phyloP scores from a whole-genome alignment of 2,329 filamentous ascomycete species.

The Amauroascus verrucosus region DNA sequence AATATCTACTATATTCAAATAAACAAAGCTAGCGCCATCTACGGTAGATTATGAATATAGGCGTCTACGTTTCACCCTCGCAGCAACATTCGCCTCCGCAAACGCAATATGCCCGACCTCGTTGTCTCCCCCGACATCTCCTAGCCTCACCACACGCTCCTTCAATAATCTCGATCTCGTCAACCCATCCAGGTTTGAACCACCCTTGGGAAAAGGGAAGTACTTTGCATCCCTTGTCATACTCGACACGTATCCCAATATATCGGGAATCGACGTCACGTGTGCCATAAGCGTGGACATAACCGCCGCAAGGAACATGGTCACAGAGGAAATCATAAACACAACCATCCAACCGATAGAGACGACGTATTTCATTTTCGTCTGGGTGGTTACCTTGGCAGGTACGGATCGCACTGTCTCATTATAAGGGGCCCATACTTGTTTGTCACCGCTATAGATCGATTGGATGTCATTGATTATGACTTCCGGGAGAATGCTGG shows the following conservation, averaged over 20 bases:
- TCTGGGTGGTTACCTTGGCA: background rate
- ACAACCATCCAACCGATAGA: conserved; percentile 1
- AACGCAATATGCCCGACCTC: conserved; percentile 5
- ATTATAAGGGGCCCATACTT: too few species aligned
- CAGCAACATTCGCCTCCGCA: background rate
- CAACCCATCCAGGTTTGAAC: conserved; percentile 5
- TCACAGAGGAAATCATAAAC: conserved; percentile 3
- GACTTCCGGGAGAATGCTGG: conserved; percentile 10
- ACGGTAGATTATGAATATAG: conserved; percentile 4
- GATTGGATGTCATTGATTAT: background rate
- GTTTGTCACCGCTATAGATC: too few species aligned
- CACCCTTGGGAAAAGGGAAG: conserved; percentile 2
- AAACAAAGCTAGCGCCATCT: too few species aligned
- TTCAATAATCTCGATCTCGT: conserved; percentile 4
- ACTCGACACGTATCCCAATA: conserved; percentile 9
- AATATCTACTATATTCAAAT: background rate
- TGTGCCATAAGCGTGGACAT: background rate
- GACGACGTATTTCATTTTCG: background rate
- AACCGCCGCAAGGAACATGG: conserved; percentile 5
- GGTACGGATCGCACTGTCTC: background rate
- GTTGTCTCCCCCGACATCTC: conserved; percentile 3
- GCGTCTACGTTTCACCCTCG: background rate
- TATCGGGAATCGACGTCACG: conserved; percentile 7
- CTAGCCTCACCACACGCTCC: conserved; percentile 5
- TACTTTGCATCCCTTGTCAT: conserved; percentile 10